Conservation (phyloP, 495 filamentous ascomycete genomes). For the Talaromyces proteolyticus region DNA sequence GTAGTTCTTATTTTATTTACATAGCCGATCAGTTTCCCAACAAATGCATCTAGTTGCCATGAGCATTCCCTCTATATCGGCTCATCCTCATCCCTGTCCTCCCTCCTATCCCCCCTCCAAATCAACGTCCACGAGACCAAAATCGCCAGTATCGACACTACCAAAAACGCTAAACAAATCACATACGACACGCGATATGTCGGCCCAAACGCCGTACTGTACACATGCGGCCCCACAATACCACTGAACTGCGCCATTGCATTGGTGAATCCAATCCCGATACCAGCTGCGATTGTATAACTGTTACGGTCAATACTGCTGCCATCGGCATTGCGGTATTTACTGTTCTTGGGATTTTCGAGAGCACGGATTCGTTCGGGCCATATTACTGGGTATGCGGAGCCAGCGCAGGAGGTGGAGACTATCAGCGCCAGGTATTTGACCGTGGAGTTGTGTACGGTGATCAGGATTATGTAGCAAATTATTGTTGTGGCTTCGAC, state of each 20-base stretch:
- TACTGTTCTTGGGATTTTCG: too few relatives aligned
- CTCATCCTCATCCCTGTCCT: too few relatives aligned
- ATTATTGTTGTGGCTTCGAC: conserved; percentile 34
- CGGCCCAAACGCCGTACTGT: conserved; percentile 32
- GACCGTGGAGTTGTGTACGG: conserved; percentile 26
- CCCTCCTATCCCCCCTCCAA: conserved; percentile 19
- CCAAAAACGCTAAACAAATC: conserved; percentile 32
- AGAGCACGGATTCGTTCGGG: conserved; percentile 38
- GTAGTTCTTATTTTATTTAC: too few relatives aligned
- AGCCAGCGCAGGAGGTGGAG: conserved; percentile 30
- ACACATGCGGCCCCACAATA: conserved; percentile 35
- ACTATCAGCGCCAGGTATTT: conserved; percentile 35
- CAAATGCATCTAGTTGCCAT: too few relatives aligned
- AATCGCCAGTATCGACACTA: conserved; percentile 27
- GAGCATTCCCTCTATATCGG: too few relatives aligned
- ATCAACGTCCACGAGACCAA: conserved; percentile 28
- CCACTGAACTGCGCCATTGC: conserved; percentile 41
- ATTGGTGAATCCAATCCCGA: conserved; percentile 39
- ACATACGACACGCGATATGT: conserved; percentile 30
- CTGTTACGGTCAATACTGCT: too few relatives aligned
- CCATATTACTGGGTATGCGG: conserved; percentile 39
- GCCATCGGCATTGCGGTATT: too few relatives aligned
- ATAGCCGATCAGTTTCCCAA: too few relatives aligned
- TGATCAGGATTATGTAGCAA: conserved; percentile 40
- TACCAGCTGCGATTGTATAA: conserved; percentile 30